Base-by-base conservation (phyloP, 257 asterid species). In the Agastache rugosa region DNA sequence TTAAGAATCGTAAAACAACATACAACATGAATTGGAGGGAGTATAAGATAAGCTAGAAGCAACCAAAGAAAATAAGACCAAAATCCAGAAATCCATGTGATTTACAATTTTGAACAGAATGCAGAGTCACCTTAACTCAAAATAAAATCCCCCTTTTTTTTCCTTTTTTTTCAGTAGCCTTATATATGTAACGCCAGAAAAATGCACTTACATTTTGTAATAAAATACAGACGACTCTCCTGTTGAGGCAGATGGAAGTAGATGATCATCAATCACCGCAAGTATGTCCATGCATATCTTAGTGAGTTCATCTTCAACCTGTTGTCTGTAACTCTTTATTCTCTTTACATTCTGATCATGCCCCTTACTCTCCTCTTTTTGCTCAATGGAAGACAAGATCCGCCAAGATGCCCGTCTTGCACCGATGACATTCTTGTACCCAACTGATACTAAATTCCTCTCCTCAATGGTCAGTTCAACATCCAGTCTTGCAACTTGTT, bases 331-430 rank as follows among this genome's bases (percentile, higher is more conserved):
- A 69, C 59, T 82, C 80, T 84, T 88, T 41, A 90, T 87, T 77
- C 93, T 85, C 78, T 84, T 86, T 69, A 80, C 97, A 72, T 90
- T 88, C 81, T 77, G 90, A 14, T 85, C 97, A 44, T 88, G 93
- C 19, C 97, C 97, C 78, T 85, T 88, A 45, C 89, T 66, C 73
- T 87, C 97, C 80, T 90, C 95, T 72, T 88, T 90, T 62, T 90
- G 95, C 59, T 80, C 84, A 35, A 90, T 88, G 59, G 93, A 90
- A 23, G 96, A 90, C 79, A 90, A 69, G 44, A 90, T 90, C 50
- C 94, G 73, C 96, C 96, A 90, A 0, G 96, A 90, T 47, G 94
- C 96, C 79, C 96, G 80, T 82, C 96, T 80, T 54, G 92, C 90
- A 56, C 96, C 96, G 66, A 86, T 88, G 34, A 88, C 94, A 81